Evolutionary conservation across 169 alveolate genomes (phyloP).

Genomic region (Cryptosporidium bovis): DNA sequence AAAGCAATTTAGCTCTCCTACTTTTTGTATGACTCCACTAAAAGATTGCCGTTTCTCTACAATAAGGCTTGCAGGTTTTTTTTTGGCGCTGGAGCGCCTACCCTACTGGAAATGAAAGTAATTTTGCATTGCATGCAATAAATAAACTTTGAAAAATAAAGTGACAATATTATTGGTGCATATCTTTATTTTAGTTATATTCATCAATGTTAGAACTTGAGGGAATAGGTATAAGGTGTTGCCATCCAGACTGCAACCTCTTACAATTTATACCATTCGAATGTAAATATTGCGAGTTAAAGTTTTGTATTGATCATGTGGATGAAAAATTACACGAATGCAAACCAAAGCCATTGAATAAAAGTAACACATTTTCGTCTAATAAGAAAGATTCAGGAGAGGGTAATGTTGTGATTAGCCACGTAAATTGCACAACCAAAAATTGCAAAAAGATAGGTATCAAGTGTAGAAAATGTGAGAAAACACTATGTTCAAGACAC

Average conservation of each 20-base stretch:
- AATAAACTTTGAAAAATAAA: neutral
- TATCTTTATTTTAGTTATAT: too few species aligned
- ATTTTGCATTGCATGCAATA: conserved; percentile 16
- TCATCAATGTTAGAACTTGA: conserved; percentile 47
- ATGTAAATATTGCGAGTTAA: conserved; percentile 4
- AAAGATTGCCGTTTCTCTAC: too few species aligned
- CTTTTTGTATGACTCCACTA: too few species aligned
- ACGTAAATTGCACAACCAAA: conserved; percentile 2
- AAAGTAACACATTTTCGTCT: neutral
- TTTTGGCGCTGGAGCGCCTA: too few species aligned
- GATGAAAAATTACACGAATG: conserved; percentile 9
- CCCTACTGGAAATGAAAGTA: too few species aligned
- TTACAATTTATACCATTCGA: conserved; percentile 38
- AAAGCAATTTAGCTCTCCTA: too few species aligned
- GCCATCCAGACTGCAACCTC: conserved; percentile 12
- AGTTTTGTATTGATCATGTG: conserved; percentile 46
- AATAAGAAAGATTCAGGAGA: neutral
- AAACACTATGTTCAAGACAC: conserved; percentile 23
- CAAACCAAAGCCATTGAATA: neutral
- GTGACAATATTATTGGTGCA: too few species aligned
- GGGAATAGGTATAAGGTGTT: conserved; percentile 39
- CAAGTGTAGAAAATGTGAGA: conserved; percentile 11
- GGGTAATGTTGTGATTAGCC: neutral
- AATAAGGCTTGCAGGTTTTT: too few species aligned
- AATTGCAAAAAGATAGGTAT: conserved; percentile 5